Evolutionary conservation across 2,329 filamentous ascomycete species (phyloP).

Genomic region (Fusarium camptoceras): DNA sequence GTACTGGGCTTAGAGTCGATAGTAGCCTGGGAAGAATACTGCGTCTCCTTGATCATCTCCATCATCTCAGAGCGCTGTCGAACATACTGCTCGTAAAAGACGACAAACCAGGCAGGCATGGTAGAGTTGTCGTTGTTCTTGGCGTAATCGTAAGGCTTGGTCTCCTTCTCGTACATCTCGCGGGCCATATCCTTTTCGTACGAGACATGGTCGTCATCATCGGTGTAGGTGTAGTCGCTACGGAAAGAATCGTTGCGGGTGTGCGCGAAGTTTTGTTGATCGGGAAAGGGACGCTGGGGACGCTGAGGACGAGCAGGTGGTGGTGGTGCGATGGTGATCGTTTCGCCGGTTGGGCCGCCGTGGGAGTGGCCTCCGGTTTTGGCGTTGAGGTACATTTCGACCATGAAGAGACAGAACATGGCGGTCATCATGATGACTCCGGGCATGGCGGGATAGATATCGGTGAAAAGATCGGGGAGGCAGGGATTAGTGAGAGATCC

Average conservation of each 20-base stretch:
- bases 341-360: slow-evolving; percentile 63
- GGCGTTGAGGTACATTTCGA: slow-evolving; percentile 71
- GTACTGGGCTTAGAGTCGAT: slow-evolving; percentile 49
- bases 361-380: slow-evolving; percentile 70
- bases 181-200: slow-evolving; percentile 58
- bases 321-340: not conserved
- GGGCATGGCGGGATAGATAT: slow-evolving; percentile 70
- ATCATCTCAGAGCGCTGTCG: slow-evolving; percentile 70
- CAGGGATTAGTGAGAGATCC: slow-evolving; percentile 63
- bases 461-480: slow-evolving; percentile 69
- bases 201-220: slow-evolving; percentile 35
- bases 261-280: not conserved
- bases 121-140: slow-evolving; percentile 45
- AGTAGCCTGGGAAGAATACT: slow-evolving; percentile 26
- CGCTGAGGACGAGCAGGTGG: slow-evolving; percentile 13
- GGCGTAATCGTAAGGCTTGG: slow-evolving; percentile 39
- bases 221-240: not conserved
- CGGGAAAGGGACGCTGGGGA: slow-evolving; percentile 9
- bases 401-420: slow-evolving; percentile 70
- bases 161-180: slow-evolving; percentile 53
- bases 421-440: slow-evolving; percentile 74
- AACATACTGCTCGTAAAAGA: slow-evolving; percentile 72
- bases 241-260: slow-evolving; percentile 1
- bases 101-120: slow-evolving; percentile 72
- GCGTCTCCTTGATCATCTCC: slow-evolving; percentile 59